These are phyloP conservation scores for Teunomyces atbi DNA, from an alignment of 805 yeast species.

Conservation along the genomic window DNA sequence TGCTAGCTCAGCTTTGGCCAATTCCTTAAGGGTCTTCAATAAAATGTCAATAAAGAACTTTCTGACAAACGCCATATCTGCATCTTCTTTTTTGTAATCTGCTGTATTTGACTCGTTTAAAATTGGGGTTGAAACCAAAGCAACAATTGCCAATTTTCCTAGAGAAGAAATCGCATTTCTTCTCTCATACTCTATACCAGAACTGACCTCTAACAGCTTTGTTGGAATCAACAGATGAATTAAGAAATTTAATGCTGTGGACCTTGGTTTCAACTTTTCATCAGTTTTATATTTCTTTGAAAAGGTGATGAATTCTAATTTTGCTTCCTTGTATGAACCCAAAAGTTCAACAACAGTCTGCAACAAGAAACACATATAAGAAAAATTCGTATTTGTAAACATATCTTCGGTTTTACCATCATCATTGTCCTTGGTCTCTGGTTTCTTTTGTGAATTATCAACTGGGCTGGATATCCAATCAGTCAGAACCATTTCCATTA, in stretches of 20 bases:
- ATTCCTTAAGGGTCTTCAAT: constrained; percentile 58
- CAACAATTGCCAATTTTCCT: constrained; percentile 59
- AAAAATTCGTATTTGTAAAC: constrained; percentile 38
- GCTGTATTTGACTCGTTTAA: constrained; percentile 45
- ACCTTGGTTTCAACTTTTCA: constrained; percentile 60
- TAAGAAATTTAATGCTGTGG: constrained; percentile 74
- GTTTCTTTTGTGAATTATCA: constrained; percentile 5
- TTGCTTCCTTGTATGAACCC: constrained; percentile 75
- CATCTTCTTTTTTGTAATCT: constrained; percentile 55
- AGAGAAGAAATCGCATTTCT: constrained; percentile 55
- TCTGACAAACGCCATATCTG: constrained; percentile 70
- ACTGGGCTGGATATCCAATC: constrained; percentile 36
- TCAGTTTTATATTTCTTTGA: constrained; percentile 50
- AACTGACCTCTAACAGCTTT: constrained; percentile 33
- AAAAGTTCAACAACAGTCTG: constrained; percentile 68
- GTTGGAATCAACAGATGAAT: constrained; percentile 71
- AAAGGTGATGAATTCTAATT: constrained; percentile 77
- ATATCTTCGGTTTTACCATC: constrained; percentile 8
- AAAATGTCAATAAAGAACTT: constrained; percentile 70
- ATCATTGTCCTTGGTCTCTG: constrained; percentile 14
- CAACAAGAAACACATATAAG: constrained; percentile 66
- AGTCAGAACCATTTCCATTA: constrained; percentile 47
- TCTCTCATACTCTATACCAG: constrained; percentile 47
- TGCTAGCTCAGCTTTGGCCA: constrained; percentile 24
- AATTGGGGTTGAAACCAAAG: constrained; percentile 60